These are phyloP conservation scores for Mycocentrospora acerina DNA, from an alignment of 2,329 filamentous ascomycete genomes.

Conservation along the genomic window DNA sequence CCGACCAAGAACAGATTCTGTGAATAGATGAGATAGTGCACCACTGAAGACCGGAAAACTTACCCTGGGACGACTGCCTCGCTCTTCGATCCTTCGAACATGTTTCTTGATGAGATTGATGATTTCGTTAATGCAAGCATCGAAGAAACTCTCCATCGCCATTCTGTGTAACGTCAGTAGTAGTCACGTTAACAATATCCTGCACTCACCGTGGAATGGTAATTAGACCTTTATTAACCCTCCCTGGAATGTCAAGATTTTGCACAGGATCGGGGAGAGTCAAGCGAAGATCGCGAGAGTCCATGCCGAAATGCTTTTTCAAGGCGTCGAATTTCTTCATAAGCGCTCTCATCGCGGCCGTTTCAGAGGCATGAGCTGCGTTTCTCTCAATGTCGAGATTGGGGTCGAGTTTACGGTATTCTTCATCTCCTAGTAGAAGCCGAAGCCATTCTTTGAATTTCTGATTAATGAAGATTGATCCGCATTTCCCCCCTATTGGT, in stretches of 20 bases:
- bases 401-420: slow-evolving; percentile 22
- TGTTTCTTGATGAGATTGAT: slow-evolving; percentile 23
- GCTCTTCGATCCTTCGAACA: slow-evolving; percentile 14
- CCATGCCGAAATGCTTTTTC: slow-evolving; percentile 16
- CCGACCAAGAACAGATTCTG: slow-evolving; percentile 23
- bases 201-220: slow-evolving; percentile 14
- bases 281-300: slow-evolving; percentile 14
- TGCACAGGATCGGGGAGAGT: slow-evolving; percentile 19
- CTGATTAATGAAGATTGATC: slow-evolving; percentile 26
- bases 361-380: slow-evolving; percentile 18
- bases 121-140: slow-evolving; percentile 19
- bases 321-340: slow-evolving; percentile 21
- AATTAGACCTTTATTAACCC: slow-evolving; percentile 19
- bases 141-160: slow-evolving; percentile 26
- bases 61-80: slow-evolving; percentile 15
- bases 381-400: slow-evolving; percentile 15
- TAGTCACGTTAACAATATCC: background rate
- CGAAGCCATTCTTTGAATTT: slow-evolving; percentile 28
- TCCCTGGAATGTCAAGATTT: slow-evolving; percentile 12
- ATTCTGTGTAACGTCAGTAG: slow-evolving; percentile 6
- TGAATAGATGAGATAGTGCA: too few species aligned
- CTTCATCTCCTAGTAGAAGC: slow-evolving; percentile 13
- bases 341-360: slow-evolving; percentile 17
- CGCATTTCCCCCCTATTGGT: slow-evolving; percentile 20
- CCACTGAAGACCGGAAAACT: too few species aligned